Base-by-base conservation (phyloP, 140 eudicot species). In the Bidens hawaiensis region DNA sequence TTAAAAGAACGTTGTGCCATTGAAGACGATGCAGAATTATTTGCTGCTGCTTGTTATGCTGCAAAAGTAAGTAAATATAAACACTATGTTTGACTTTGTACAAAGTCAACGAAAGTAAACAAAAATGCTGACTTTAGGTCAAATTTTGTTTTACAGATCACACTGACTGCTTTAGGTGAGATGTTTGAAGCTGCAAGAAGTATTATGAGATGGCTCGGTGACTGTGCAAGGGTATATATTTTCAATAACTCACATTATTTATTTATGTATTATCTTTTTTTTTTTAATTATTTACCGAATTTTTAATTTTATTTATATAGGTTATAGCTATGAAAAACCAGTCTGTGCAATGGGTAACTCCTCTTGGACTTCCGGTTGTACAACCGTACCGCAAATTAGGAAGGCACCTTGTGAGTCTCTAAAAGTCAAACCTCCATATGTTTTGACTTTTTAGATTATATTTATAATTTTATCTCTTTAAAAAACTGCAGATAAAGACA, bases 151-250 rank as follows among this genome's bases (percentile, higher is more conserved):
- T 31, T 50, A 26, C 82, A 91, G 98, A 81, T 80, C 65, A 94
- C 99, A 21, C 76, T 94, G 83, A 83, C 88, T 81, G 99, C 99
- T 26, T 75, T 94, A 60, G 99, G 88, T 64, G 97, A 88, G 70
- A 94, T 94, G 99, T 94, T 94, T 81, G 85, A 88, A 82, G 94
- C 99, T 69, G 99, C 99, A 77, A 63, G 99, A 69, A 79, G 95
- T 72, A 94, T 94, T 69, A 94, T 89, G 99, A 77, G 78, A 41
- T 94, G 99, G 99, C 97, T 94, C 41, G 97, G 99, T 75, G 99
- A 94, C 28, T 94, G 99, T 81, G 99, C 99, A 46, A 88, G 84
- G 99, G 99, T 88, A 19, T 74, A 70, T 81, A n/a, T 24, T 43
- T 28, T 55, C 41, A 15, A 28, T 55, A 15, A 28, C 8, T 33